Conservation (phyloP, 768 basidiomycete species). For the Filobasidium floriforme region DNA sequence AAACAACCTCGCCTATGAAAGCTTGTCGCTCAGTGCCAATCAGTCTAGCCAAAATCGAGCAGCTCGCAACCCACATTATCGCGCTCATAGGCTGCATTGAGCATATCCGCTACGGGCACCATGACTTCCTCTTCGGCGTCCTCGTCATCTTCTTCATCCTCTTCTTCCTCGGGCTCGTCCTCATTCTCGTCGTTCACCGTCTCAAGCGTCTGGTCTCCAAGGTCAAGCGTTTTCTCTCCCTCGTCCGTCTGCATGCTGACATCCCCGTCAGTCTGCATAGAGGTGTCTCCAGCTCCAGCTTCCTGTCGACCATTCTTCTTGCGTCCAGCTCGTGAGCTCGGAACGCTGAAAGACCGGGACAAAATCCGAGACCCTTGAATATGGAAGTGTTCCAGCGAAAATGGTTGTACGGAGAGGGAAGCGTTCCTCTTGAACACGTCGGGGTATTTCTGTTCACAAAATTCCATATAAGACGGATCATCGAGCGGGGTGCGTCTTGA, state of each 20-base stretch:
- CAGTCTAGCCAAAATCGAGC: background rate
- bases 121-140: conserved; percentile 66
- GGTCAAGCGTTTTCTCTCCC: too few relatives aligned
- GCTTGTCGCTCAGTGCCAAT: background rate
- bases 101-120: conserved; percentile 93
- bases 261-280: conserved; percentile 26
- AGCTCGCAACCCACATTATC: conserved; percentile 61
- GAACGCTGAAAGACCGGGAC: conserved; percentile 83
- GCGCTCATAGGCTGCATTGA: conserved; percentile 77
- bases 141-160: conserved; percentile 52
- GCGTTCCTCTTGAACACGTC: conserved; percentile 49
- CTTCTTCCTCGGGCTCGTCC: conserved; percentile 36
- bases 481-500: conserved; percentile 4
- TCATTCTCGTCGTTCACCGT: conserved; percentile 20
- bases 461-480: background rate
- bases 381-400: conserved; percentile 70
- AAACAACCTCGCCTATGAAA: conserved; percentile 68
- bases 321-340: conserved; percentile 49
- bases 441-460: conserved; percentile 53
- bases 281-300: background rate
- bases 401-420: conserved; percentile 48
- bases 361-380: conserved; percentile 84
- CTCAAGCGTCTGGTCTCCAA: conserved; percentile 28
- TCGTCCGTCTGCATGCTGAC: conserved; percentile 11
- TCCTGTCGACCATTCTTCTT: conserved; percentile 39